These are phyloP conservation scores for Kurtzmaniella natalensis DNA, from an alignment of 1,139 yeast species.

Conservation along the genomic window DNA sequence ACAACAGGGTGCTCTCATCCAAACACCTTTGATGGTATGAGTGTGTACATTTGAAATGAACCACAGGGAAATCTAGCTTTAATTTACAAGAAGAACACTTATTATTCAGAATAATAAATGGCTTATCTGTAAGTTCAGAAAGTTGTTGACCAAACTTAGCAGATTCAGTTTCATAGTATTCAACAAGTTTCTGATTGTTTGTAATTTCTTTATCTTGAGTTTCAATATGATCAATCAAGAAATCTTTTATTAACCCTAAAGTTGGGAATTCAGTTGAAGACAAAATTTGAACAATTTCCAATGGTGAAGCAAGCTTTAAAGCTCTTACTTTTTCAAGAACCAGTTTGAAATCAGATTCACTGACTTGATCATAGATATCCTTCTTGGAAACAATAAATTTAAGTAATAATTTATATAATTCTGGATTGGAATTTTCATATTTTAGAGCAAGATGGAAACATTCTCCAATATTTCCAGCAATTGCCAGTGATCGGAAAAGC, in stretches of 20 bases:
- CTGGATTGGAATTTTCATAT: constrained; percentile 60
- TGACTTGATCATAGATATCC: constrained; percentile 48
- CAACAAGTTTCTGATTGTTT: constrained; percentile 63
- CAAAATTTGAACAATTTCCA: constrained; percentile 70
- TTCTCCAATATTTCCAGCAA: constrained; percentile 52
- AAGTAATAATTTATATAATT: constrained; percentile 63
- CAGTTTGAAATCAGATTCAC: constrained; percentile 44
- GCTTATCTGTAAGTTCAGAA: constrained; percentile 46
- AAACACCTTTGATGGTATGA: constrained; percentile 84
- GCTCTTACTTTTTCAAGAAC: constrained; percentile 53
- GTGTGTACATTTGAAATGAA: constrained; percentile 84
- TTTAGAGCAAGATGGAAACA: constrained; percentile 55
- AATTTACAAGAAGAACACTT: constrained; percentile 69
- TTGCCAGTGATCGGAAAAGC: constrained; percentile 58
- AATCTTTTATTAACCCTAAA: constrained; percentile 69
- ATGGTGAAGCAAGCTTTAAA: constrained; percentile 59
- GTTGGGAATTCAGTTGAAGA: constrained; percentile 63
- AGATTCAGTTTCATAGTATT: constrained; percentile 68
- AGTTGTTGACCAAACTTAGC: constrained; percentile 50
- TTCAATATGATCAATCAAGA: constrained; percentile 59
- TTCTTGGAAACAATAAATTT: constrained; percentile 60
- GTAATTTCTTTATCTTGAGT: constrained; percentile 61
- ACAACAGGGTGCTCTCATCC: constrained; percentile 36
- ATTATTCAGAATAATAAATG: constrained; percentile 63
- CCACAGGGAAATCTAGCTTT: constrained; percentile 70